These are phyloP conservation scores for Piromyces finnis DNA, from an alignment of 192 early-diverging fungal species.

Conservation along the genomic window DNA sequence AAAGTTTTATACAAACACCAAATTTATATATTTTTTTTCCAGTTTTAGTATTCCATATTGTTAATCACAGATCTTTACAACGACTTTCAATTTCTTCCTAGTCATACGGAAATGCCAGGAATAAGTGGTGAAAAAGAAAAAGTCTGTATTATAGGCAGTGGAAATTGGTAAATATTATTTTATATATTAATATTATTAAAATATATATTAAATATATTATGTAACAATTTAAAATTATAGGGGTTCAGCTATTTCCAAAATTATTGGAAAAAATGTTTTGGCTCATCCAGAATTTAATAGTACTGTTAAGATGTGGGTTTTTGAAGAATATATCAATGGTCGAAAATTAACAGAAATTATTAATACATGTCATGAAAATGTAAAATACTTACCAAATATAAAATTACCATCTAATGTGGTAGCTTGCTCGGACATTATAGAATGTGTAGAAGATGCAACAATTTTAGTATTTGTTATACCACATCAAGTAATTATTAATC, in stretches of 20 bases:
- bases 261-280: slow-evolving; percentile 68
- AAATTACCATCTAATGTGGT: slow-evolving; percentile 67
- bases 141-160: slow-evolving; percentile 80
- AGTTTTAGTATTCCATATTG: background rate
- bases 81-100: background rate
- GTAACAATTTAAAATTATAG: no score
- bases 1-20: no score
- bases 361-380: slow-evolving; percentile 84
- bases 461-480: slow-evolving; percentile 87
- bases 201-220: no score
- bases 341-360: slow-evolving; percentile 82
- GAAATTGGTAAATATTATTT: slow-evolving; percentile 65
- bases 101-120: background rate
- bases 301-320: slow-evolving; percentile 87
- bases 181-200: background rate
- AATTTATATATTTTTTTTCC: background rate
- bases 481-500: slow-evolving; percentile 47
- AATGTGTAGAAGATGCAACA: slow-evolving; percentile 66
- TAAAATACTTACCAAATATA: slow-evolving; percentile 73
- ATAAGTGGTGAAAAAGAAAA: slow-evolving; percentile 27
- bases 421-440: slow-evolving; percentile 63
- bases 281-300: slow-evolving; percentile 49
- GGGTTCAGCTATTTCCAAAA: slow-evolving; percentile 86
- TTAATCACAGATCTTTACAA: background rate
- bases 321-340: slow-evolving; percentile 69